Conservation (phyloP, 371 early-diverging fungal genomes). For the Rhizopus sp. region DNA sequence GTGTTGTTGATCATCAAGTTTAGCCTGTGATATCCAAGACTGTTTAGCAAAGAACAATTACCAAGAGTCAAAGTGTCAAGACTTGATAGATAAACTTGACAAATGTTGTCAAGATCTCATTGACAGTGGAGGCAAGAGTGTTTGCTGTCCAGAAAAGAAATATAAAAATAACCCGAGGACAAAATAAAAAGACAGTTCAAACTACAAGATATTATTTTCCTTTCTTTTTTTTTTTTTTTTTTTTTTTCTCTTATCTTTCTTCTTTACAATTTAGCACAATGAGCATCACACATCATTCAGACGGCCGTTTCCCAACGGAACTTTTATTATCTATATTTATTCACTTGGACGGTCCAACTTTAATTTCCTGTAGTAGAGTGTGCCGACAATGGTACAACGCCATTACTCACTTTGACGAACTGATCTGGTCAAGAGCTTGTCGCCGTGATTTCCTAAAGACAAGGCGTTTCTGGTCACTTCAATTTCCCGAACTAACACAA, state of each 20-base stretch:
- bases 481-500: conserved; percentile 28
- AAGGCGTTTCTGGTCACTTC: conserved; percentile 41
- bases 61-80: conserved; percentile 66
- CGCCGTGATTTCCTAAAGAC: conserved; percentile 28
- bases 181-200: conserved; percentile 4
- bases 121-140: conserved; percentile 58
- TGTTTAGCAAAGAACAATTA: conserved; percentile 67
- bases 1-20: neutral
- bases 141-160: conserved; percentile 63
- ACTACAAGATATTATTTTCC: conserved; percentile 6
- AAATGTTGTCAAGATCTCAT: conserved; percentile 65
- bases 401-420: conserved; percentile 39
- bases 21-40: conserved; percentile 73
- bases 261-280: conserved; percentile 6
- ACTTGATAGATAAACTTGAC: conserved; percentile 53
- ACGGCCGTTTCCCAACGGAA: conserved; percentile 37
- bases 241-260: conserved; percentile 13
- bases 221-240: conserved; percentile 9
- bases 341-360: conserved; percentile 36
- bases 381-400: conserved; percentile 40
- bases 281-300: neutral
- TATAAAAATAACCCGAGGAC: conserved; percentile 27
- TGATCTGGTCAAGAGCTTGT: conserved; percentile 40
- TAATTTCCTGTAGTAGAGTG: conserved; percentile 28
- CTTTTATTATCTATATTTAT: conserved; percentile 40